These are phyloP conservation scores for Suhomyces taliae DNA, from an alignment of 1,139 yeast species.

Conservation along the genomic window DNA sequence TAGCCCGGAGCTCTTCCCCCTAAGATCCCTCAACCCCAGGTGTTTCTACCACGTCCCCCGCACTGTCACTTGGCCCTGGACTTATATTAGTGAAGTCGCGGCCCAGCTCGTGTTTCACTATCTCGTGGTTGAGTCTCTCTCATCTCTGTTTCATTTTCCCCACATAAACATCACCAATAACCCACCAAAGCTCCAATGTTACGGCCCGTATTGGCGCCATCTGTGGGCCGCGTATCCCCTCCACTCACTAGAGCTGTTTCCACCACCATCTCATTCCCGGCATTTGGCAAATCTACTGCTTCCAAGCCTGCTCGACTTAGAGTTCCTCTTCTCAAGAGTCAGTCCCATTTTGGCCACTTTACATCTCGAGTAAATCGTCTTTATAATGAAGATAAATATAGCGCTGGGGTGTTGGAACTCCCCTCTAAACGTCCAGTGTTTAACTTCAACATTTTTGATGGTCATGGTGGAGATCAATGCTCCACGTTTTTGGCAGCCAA, in stretches of 20 bases:
- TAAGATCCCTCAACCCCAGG: too few relatives aligned
- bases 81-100: too few relatives aligned
- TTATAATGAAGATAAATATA: constrained; percentile 79
- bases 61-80: too few relatives aligned
- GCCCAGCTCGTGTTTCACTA: too few relatives aligned
- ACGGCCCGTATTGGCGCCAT: not conserved
- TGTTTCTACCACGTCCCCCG: too few relatives aligned
- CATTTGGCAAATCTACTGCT: constrained; percentile 23
- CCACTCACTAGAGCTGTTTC: constrained; percentile 11
- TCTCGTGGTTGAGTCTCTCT: not conserved
- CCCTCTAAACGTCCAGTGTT: constrained; percentile 36
- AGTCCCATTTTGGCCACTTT: constrained; percentile 78
- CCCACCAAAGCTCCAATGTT: not conserved
- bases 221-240: not conserved
- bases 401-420: constrained; percentile 55
- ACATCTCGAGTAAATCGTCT: constrained; percentile 74
- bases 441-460: constrained; percentile 80
- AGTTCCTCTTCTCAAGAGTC: constrained; percentile 64
- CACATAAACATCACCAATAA: not conserved
- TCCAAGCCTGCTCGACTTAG: constrained; percentile 30
- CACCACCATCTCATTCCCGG: constrained; percentile 28
- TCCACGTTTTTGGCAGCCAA: constrained; percentile 56
- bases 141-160: not conserved
- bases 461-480: constrained; percentile 89
- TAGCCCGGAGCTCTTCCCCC: too few relatives aligned